phyloP scores from a whole-genome alignment of 208 protist genomes.

The Leishmania lainsoni region DNA sequence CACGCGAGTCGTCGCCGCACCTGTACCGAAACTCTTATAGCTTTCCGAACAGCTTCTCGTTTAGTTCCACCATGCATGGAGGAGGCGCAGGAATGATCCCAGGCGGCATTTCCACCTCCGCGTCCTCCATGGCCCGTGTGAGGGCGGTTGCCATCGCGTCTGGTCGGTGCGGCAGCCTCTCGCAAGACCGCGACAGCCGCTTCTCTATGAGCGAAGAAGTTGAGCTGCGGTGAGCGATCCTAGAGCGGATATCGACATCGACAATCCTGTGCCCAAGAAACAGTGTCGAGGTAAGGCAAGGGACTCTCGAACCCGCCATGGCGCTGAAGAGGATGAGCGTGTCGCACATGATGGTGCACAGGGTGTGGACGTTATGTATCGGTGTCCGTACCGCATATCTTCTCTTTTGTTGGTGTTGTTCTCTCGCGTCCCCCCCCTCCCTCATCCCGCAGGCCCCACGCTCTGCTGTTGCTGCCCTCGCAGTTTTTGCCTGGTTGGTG shows the following conservation, averaged over 20 bases:
- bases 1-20: constrained; percentile 22
- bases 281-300: not conserved
- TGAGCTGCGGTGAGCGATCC: constrained; percentile 16
- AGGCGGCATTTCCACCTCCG: constrained; percentile 8
- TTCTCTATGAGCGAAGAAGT: constrained; percentile 20
- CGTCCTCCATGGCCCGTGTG: not conserved
- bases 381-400: not conserved
- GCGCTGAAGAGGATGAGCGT: not conserved
- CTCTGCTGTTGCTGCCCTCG: not conserved
- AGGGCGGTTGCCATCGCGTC: constrained; percentile 4
- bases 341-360: not conserved
- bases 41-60: constrained; percentile 14
- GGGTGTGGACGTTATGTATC: not conserved
- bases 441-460: not conserved
- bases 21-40: constrained; percentile 25
- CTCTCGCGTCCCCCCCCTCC: not conserved
- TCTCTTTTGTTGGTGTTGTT: not conserved
- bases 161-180: constrained; percentile 19
- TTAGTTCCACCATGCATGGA: constrained; percentile 1
- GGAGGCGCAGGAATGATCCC: not conserved
- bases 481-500: not conserved
- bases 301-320: not conserved
- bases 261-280: not conserved
- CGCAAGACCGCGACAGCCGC: constrained; percentile 6
- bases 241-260: not conserved